Evolutionary conservation across 2,329 filamentous ascomycete species (phyloP), one percentile per base, ranked within the genome.

Genomic region (Dissoconium aciculare): DNA sequence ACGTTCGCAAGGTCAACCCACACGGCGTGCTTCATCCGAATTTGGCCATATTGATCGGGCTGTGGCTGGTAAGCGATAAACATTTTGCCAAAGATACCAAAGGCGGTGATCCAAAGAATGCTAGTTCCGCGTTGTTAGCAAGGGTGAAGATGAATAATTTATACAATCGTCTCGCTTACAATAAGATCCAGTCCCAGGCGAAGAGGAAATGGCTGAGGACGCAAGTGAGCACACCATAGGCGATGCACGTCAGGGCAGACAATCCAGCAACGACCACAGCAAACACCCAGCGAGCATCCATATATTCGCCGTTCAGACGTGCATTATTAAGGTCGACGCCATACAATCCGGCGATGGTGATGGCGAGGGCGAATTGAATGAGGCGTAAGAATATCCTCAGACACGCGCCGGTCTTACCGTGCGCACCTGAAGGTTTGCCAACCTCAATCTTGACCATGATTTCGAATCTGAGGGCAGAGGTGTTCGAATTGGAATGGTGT

Each of bases 11-110:
- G 55, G 53, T 87, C 78, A 27, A 92, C 65, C 79, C 81, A 92
- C 11, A 89, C 80, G 4, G 82, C 80, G 49, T 76, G 74, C 60
- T 84, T 83, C 83, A 93, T 92, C 34, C 80, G 68, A 42, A 63
- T 59, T 34, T 87, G 66, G 29, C 67, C 73, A 24, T 46, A 45
- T 28, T 55, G 51, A 49, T 80, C 66, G 4, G 50, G 49, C 8
- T 47, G 52, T 0, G 74, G 53, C 35, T 82, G 54, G 46, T 74
- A 74, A 32, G 69, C 56, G 50, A 92, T 78, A 62, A 77, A 93
- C 64, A 87, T 71, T 45, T 67, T 73, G 32, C 75, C 84, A 51
- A 93, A 93, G 37, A 89, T 60, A 11, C 82, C 84, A 52, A 92
- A 92, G 4, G 89, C 64, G 2, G 74, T 70, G 36, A 83, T 71